Base-by-base conservation (phyloP, 176 grass and related monocot genomes). In the Cocos nucifera region DNA sequence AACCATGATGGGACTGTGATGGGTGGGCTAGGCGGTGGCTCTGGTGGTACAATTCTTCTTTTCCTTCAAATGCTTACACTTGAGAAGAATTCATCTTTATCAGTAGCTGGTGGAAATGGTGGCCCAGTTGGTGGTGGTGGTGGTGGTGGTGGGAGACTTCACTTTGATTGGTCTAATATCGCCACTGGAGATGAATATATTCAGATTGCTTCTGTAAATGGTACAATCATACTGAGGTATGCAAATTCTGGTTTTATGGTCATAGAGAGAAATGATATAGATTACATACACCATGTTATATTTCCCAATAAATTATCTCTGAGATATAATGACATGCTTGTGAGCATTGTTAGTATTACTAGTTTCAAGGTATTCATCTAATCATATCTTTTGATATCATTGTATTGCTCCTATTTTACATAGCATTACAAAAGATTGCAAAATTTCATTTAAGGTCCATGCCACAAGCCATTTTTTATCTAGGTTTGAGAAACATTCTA, bases 151-250 rank as follows among this genome's bases (percentile, higher is more conserved):
- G 93, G 93, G 8, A 88, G 93, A 86, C 71, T 97, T 69, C 87
- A 97, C 57, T 97, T 97, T 62, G 80, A 92, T 68, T 97, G 93
- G 93, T 91, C 87, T 25, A 67, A 88, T 81, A 90, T 92, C 76
- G 93, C 84, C 59, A 91, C 79, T 67, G 87, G 84, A 67, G 93
- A 97, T 64, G 93, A 97, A 71, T 97, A 85, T 83, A 87, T 92
- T 73, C 81, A 86, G 66, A 83, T 97, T 85, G 93, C 93, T 67
- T 80, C 79, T 70, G 61, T 88, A 63, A 97, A 97, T 67, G 93
- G 93, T 26, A 75, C 76, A 73, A 54, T 92, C 80, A 49, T 70
- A 67, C 86, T 84, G 64, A 92, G 93, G 93, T 97, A 97, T 27
- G 69, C 20, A 12, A 22, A 65, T 63, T 50, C 52, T 66, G 15